Base-by-base conservation (phyloP, 2,329 filamentous ascomycete genomes). In the Colletotrichum gigasporum region DNA sequence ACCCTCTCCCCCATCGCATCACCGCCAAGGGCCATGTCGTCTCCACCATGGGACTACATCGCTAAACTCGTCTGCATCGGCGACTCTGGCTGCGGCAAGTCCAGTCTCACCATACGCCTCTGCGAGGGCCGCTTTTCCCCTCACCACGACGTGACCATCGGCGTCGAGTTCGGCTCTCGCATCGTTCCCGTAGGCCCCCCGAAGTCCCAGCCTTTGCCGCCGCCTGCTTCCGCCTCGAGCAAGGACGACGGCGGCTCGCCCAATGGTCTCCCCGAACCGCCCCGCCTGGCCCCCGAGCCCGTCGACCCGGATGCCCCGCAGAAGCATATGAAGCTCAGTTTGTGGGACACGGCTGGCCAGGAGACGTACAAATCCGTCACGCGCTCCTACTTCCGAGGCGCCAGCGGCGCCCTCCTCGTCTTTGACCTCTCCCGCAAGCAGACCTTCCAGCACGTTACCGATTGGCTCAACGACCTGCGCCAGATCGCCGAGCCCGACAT, bases 311-410 rank as follows among this genome's bases (percentile, higher is more conserved):
- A 65, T 5, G 57, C 56, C 20, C 71, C 74, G 6, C 88, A 90
- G 76, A 90, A 88, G 72, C 91, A 95, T 80, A 97, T 97, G 94
- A 97, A 97, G 79, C 86, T 97, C 5, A 93, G 90, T 44, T 83
- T 98, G 10, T 98, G 95, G 95, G 95, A 97, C 75, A 98, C 95
- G 1, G 95, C 95, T 14, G 95, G 95, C 24, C 95, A 98, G 78
- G 95, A 98, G 82, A 97, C 94, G 11, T 98, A 98, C 83, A 97
- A 97, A 78, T 95, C 91, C 44, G 96, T 98, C 63, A 98, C 95
- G 8, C 86, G 95, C 57, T 96, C 92, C 66, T 97, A 97, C 81
- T 97, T 97, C 79, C 91, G 94, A 55, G 94, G 94, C 71, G 86
- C 86, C 14, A 87, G 84, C 24, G 86, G 86, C 63, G 86, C 86